Evolutionary conservation across 352 stramenopile genomes (phyloP), one percentile per base, ranked within the genome.

Genomic region (Phytophthora palmivora): DNA sequence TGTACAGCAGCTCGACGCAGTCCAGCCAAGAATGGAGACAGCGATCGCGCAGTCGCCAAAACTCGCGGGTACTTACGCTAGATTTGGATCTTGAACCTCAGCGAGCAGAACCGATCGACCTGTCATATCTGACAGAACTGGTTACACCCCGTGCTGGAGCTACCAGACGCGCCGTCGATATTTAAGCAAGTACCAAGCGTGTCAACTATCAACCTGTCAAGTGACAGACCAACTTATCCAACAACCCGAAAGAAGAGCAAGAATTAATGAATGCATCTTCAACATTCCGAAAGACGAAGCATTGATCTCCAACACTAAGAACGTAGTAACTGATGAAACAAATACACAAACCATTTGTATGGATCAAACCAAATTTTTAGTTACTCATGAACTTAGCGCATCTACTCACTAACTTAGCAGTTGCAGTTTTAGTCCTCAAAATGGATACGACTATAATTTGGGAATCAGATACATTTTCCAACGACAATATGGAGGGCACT

Each of bases 81-180:
- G 61, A 66, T 34, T 41, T 74, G 14, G 61, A 63, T 22, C 28
- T 60, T 4, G 57, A 72, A 16, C 47, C 63, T 26, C 57, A 42
- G 30, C 74, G 72, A 9, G 30, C 61, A 12, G 67, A 71, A 37
- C 69, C 63, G 3, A 70, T 85, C 28, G 76, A 85, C 26, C 43
- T 85, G 36, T 85, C 76, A 59, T 85, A 85, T 65, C 62, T 85
- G 18, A 65, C 62, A 28, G 63, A 70, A 42, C 62, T 85, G 39
- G 74, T 83, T 19, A 79, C 68, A 24, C 67, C 63, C 38, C 63
- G 72, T 10, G 60, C 63, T 21, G 51, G 52, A 48, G 60, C 64
- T n/a, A 36, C 56, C 7, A 54, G 42, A 22, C 45, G 63, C 39
- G 33, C 33, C 10, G 59, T 72, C 34, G 65, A 67, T 74, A 74